phyloP scores from a whole-genome alignment of 257 asterid species.

The Plantago ovata region DNA sequence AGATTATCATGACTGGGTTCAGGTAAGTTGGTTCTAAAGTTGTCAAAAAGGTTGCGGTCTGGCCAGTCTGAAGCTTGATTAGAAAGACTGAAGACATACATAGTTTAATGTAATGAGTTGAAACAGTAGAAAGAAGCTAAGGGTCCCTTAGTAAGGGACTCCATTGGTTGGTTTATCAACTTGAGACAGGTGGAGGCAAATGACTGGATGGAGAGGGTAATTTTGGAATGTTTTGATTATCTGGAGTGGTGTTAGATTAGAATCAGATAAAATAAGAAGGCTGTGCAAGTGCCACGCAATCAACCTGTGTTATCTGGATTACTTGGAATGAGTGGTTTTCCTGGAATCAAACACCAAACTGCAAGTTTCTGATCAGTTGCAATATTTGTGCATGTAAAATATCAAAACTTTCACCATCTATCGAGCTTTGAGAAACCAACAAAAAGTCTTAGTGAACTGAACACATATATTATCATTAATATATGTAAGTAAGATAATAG shows the following conservation, averaged over 20 bases:
- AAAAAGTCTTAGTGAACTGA: background rate
- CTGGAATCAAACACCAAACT: background rate
- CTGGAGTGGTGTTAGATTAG: background rate
- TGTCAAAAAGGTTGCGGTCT: no score
- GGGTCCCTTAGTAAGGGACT: no score
- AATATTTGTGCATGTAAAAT: background rate
- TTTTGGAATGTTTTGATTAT: background rate
- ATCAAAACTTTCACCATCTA: background rate
- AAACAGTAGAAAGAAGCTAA: no score
- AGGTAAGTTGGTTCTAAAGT: no score
- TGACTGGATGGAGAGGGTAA: background rate
- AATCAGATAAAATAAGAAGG: conserved; percentile 27
- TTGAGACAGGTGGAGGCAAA: background rate
- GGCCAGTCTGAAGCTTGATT: no score
- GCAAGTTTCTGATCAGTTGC: background rate
- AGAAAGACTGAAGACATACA: no score
- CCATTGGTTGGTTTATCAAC: no score
- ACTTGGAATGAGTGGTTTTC: conserved; percentile 46
- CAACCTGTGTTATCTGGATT: conserved; percentile 45
- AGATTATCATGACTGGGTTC: no score
- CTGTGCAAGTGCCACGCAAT: conserved; percentile 44
- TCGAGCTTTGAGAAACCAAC: background rate
- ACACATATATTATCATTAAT: conserved; percentile 3
- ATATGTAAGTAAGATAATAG: background rate
- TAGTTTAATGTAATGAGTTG: no score